Base-by-base conservation (phyloP, 495 filamentous ascomycete species). In the Pseudoneurospora amorphoporcata region DNA sequence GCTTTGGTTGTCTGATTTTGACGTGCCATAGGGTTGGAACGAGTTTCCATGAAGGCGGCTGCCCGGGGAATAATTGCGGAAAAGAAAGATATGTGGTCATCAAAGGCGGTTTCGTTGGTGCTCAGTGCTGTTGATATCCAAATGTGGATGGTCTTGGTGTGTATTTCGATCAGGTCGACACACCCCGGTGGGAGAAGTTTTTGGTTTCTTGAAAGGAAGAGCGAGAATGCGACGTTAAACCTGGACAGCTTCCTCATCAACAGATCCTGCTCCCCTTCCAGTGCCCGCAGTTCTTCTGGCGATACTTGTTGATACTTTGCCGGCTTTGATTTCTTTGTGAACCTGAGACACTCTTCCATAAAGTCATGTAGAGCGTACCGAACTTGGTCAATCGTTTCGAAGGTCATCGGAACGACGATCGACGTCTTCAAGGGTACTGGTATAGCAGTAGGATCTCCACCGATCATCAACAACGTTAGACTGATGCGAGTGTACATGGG, bases 401-500 rank as follows among this genome's bases (percentile, higher is more conserved):
- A 81, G 47, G 77, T 68, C 71, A 74, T 74, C 23, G 79, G 79
- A 0, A 81, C 68, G 38, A 79, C 77, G 70, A 72, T 79, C 45
- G 77, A 29, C 39, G 75, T 77, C 73, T 80, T 81, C 23, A 81
- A 71, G n/a, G 74, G 70, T 19, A 69, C 39, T 35, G 79, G 78
- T 43, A 79, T 81, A 42, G 75, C 70, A 3, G 75, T 73, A 17
- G 78, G 77, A 37, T 74, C 74, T 17, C 77, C 72, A 17, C 78
- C 77, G 69, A 82, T 81, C 80, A 79, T 84, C 71, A 78, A 74
- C 35, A 79, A 83, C 38, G 76, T 78, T 16, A 84, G 47, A 39
- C 81, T 83, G 41, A 84, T 74, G 0, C 82, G 78, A 3, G 81
- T 82, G 53, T 84, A 83, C 69, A 84, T 82, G 69, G 83, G 83